These are phyloP conservation scores for Helichrysum umbraculigerum DNA, from an alignment of 129 eudicot genomes.

Conservation along the genomic window DNA sequence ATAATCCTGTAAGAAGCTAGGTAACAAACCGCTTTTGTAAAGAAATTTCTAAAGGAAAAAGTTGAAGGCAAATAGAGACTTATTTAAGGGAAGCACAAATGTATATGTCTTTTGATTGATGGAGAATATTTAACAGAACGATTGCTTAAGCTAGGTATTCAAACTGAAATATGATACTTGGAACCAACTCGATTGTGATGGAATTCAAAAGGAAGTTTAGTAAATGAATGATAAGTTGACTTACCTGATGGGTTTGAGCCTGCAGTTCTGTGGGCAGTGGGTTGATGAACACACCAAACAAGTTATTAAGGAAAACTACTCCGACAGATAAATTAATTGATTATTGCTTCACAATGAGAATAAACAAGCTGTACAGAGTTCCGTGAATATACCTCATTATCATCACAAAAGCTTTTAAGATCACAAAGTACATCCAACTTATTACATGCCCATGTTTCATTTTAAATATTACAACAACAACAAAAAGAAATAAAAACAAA, in stretches of 20 bases:
- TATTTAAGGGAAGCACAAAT: neutral
- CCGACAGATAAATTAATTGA: neutral
- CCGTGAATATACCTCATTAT: neutral
- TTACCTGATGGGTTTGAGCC: neutral
- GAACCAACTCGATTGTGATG: neutral
- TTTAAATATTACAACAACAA: conserved; percentile 1
- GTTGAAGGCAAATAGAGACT: neutral
- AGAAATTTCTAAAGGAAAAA: conserved; percentile 6
- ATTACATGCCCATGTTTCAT: conserved; percentile 35
- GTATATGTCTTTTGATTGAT: neutral
- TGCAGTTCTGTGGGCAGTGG: neutral
- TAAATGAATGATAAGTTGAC: neutral
- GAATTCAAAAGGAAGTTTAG: neutral
- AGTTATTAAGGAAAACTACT: neutral
- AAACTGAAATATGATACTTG: neutral
- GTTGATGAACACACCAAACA: neutral
- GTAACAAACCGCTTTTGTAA: conserved; percentile 4
- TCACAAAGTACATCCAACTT: conserved; percentile 31
- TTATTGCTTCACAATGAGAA: neutral
- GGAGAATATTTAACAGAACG: neutral
- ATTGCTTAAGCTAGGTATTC: neutral
- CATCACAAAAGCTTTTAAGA: conserved; percentile 15
- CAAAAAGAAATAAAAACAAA: neutral
- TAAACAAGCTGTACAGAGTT: neutral
- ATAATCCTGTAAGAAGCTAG: conserved; percentile 1